Evolutionary conservation across 768 basidiomycete species (phyloP).

Genomic region (Russula abietina): DNA sequence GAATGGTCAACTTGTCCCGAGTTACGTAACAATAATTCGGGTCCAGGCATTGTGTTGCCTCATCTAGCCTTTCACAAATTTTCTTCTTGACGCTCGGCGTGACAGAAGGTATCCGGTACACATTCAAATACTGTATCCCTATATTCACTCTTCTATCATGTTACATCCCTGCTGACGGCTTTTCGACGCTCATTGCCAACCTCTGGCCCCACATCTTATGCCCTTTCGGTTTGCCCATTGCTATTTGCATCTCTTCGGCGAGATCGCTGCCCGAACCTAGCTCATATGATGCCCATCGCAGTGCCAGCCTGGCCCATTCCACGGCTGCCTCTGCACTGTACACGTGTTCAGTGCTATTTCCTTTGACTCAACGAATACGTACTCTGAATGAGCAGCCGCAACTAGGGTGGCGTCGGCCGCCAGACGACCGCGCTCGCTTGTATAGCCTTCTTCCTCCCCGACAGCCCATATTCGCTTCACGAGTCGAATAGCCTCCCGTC

Average conservation of each 20-base stretch:
- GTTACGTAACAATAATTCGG: slow-evolving; percentile 11
- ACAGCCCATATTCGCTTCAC: slow-evolving; percentile 50
- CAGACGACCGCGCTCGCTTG: slow-evolving; percentile 57
- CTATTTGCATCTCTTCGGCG: slow-evolving; percentile 35
- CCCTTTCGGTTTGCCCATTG: slow-evolving; percentile 35
- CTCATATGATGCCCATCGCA: slow-evolving; percentile 52
- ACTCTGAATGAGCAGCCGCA: slow-evolving; percentile 61
- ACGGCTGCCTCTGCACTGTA: slow-evolving; percentile 41
- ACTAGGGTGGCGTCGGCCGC: slow-evolving; percentile 57
- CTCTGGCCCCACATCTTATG: slow-evolving; percentile 47
- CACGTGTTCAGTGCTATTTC: background rate
- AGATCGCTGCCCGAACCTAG: slow-evolving; percentile 51
- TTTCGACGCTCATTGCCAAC: slow-evolving; percentile 20
- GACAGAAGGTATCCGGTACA: no score
- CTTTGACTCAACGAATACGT: slow-evolving; percentile 29
- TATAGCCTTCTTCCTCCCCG: slow-evolving; percentile 58
- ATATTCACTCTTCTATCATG: background rate
- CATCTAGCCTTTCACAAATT: no score
- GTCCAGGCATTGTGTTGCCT: background rate
- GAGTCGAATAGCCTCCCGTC: slow-evolving; percentile 43
- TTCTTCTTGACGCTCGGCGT: no score
- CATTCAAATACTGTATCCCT: background rate
- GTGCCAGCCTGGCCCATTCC: slow-evolving; percentile 46
- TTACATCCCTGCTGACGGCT: slow-evolving; percentile 5
- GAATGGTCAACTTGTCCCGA: no score